A percentile compares a stretch with the other conserved stretches of the same genome.
These are phyloP conservation scores for Oryza brachyantha DNA, from an alignment of 176 grass and related monocot genomes.

Conservation along the genomic window DNA sequence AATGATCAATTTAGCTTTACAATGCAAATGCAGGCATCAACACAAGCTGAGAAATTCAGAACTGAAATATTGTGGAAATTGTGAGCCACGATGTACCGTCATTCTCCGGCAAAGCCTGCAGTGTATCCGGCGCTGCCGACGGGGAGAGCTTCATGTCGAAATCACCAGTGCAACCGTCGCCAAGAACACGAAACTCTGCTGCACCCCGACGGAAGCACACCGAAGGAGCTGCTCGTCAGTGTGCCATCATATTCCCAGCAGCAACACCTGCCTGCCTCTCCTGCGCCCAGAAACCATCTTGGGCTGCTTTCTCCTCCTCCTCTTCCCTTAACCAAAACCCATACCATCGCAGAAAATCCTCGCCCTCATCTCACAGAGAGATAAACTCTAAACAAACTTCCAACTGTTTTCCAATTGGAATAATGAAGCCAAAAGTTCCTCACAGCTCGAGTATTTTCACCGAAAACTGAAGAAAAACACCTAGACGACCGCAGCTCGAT, in stretches of 20 bases:
- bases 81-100: slow-evolving; percentile 29
- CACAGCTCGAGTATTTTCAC: slow-evolving; percentile 18
- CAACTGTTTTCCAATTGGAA: neutral
- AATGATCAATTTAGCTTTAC: neutral
- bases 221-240: slow-evolving; percentile 17
- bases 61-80: neutral
- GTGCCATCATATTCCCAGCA: neutral
- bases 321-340: slow-evolving; percentile 48
- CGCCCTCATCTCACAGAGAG: slow-evolving; percentile 24
- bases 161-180: neutral
- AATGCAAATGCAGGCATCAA: neutral
- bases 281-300: slow-evolving; percentile 5
- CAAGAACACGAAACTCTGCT: slow-evolving; percentile 1
- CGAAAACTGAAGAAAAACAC: neutral
- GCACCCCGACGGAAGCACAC: neutral
- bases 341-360: slow-evolving; percentile 41
- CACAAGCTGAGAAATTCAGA: neutral
- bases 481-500: neutral
- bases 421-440: neutral
- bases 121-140: slow-evolving; percentile 31
- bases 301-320: neutral
- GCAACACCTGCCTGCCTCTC: neutral
- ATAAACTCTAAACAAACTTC: neutral
- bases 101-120: slow-evolving; percentile 33
- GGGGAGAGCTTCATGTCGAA: slow-evolving; percentile 42